Evolutionary conservation across 495 filamentous ascomycete genomes (phyloP), one percentile per base, ranked within the genome.

Genomic region (Aspergillus panamensis): DNA sequence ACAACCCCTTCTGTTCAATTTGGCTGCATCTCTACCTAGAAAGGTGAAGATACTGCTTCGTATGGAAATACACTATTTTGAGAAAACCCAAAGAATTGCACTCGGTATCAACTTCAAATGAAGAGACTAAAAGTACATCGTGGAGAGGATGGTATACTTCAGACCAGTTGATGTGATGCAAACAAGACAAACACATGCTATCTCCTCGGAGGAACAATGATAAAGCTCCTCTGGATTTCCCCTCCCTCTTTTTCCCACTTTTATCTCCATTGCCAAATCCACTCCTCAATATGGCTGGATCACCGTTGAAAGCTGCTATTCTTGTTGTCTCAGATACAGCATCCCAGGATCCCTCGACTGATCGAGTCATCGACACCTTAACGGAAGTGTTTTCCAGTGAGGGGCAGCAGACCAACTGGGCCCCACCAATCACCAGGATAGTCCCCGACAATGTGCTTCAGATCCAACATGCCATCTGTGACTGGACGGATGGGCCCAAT

Each of bases 291-390:
- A 69, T 69, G 61, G 59, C 56, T 17, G 62, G 54, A 12, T 54
- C 55, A 51, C 62, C 58, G 42, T 66, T 79, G 19, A 73, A 63
- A 60, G 61, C 85, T 29, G 89, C 86, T 13, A 89, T 98, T 43
- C 80, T 98, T 33, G 82, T 97, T 64, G 82, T 98, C 43, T 97
- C 94, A 2, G 94, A 96, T 51, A 97, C 95, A n/a, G 94, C 94
- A 33, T 84, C 84, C 21, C 75, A 84, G 63, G 87, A 96, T 73
- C 87, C 92, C 0, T 83, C 87, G 16, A 85, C 90, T 3, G 94
- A 98, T 74, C 79, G 81, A 53, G 84, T 88, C 16, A 80, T 82
- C 12, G 75, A 76, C 25, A 75, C 81, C 14, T 80, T 97, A 17
- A 75, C 81, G 6, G 77, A 87, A 29, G 81, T 89, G 25, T 89